phyloP scores from a whole-genome alignment of 176 grass and related monocot genomes.

The Eremochloa ophiuroides region DNA sequence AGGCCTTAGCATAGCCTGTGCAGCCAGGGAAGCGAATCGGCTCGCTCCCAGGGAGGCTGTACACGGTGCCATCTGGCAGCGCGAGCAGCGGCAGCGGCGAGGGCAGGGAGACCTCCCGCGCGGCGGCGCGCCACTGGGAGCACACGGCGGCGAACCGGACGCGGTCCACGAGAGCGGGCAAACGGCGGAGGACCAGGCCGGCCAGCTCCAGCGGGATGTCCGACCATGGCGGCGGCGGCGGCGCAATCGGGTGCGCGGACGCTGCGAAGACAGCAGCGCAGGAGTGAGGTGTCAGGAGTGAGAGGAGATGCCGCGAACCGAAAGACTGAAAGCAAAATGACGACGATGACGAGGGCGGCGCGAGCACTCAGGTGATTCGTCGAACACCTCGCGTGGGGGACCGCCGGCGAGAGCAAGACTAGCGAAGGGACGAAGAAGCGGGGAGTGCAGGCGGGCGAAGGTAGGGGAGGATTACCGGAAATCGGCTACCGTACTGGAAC shows the following conservation, averaged over 20 bases:
- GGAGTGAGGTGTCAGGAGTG: not conserved
- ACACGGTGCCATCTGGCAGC: not conserved
- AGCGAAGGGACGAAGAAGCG: not conserved
- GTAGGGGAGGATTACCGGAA: not conserved
- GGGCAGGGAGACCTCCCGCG: not conserved
- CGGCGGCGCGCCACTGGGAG: not conserved
- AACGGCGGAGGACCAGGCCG: not conserved
- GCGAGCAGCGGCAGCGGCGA: not conserved
- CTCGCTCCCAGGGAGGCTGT: not conserved
- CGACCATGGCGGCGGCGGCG: too few species aligned
- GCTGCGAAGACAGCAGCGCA: not conserved
- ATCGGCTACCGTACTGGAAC: not conserved
- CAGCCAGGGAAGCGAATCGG: not conserved
- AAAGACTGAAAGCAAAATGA: not conserved
- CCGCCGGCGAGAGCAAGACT: not conserved
- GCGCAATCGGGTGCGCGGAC: not conserved
- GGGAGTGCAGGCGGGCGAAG: not conserved
- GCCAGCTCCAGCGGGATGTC: too few species aligned
- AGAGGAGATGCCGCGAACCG: not conserved
- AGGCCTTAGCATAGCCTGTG: not conserved
- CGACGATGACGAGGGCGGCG: too few species aligned
- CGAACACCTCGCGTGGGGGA: not conserved
- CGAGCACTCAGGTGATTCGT: not conserved
- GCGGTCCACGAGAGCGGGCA: not conserved
- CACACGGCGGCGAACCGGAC: constrained; percentile 7